Conservation (phyloP, 2,329 filamentous ascomycete genomes). For the Myotisia sp. region DNA sequence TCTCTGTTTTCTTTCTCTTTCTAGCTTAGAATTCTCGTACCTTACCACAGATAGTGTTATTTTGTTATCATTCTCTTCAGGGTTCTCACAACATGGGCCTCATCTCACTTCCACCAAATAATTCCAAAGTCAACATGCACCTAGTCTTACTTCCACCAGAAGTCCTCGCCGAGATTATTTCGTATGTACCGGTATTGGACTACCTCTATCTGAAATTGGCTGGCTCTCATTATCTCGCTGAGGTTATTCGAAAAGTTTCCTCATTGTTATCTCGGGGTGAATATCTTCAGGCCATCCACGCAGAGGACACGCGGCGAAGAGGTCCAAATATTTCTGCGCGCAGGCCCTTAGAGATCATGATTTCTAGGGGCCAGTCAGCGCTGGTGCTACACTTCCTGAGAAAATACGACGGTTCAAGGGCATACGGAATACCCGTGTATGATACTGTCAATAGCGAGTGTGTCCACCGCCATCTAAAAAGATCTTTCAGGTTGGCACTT, state of each 20-base stretch:
- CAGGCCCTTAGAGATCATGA: conserved; percentile 7
- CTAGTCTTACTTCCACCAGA: neutral
- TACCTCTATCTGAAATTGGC: conserved; percentile 6
- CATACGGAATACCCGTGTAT: too few species aligned
- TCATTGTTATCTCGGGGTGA: neutral
- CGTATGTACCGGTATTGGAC: conserved; percentile 6
- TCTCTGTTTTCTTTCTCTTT: too few species aligned
- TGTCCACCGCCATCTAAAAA: neutral
- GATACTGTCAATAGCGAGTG: neutral
- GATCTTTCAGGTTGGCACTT: neutral
- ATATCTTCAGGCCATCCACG: conserved; percentile 2
- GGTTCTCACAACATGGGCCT: too few species aligned
- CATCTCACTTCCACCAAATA: too few species aligned
- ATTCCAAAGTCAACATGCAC: too few species aligned
- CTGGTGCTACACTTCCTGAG: conserved; percentile 2
- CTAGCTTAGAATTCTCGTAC: too few species aligned
- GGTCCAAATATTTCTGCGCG: too few species aligned
- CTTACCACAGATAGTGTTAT: too few species aligned
- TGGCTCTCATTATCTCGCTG: conserved; percentile 7
- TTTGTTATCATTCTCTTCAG: too few species aligned
- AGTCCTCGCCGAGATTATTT: conserved; percentile 1
- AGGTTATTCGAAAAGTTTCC: conserved; percentile 4
- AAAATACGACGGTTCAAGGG: too few species aligned
- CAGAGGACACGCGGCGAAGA: conserved; percentile 2
- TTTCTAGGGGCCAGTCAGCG: conserved; percentile 4